Percentiles rank a stretch among this genome's conserved stretches.
Conservation (phyloP, 768 basidiomycete genomes). For the Crepidotus variabilis region DNA sequence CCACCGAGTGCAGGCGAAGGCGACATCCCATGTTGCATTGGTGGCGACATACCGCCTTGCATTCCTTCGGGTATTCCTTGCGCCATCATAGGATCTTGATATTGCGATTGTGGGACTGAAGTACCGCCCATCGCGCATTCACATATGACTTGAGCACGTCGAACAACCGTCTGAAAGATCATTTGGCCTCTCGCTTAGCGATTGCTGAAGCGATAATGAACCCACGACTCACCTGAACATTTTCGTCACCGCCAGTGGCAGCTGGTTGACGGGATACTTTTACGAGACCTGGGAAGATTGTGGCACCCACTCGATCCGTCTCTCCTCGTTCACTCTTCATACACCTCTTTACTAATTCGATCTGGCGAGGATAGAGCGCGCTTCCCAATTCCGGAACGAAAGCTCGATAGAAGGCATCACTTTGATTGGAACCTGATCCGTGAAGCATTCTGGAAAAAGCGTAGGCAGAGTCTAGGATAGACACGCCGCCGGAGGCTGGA, state of each 20-base stretch:
- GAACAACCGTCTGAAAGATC: slow-evolving; percentile 57
- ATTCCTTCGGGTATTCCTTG: slow-evolving; percentile 3
- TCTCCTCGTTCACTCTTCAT: slow-evolving; percentile 72
- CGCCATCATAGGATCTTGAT: slow-evolving; percentile 9
- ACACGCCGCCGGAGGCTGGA: slow-evolving; percentile 41
- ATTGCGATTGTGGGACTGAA: slow-evolving; percentile 15
- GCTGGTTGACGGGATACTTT: slow-evolving; percentile 56
- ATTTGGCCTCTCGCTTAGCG: not conserved
- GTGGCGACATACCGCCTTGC: slow-evolving; percentile 8
- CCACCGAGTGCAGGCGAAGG: slow-evolving; percentile 4
- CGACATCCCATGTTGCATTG: not conserved
- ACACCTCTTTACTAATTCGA: slow-evolving; percentile 84
- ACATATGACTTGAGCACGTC: slow-evolving; percentile 84
- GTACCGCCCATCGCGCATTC: slow-evolving; percentile 65
- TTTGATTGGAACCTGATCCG: slow-evolving; percentile 53
- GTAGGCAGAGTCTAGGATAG: slow-evolving; percentile 72
- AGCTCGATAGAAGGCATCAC: slow-evolving; percentile 80
- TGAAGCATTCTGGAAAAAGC: slow-evolving; percentile 86
- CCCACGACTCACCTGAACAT: slow-evolving; percentile 39
- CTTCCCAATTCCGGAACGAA: slow-evolving; percentile 84
- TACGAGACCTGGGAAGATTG: slow-evolving; percentile 85
- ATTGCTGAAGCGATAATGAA: slow-evolving; percentile 8
- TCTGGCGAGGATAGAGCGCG: slow-evolving; percentile 69
- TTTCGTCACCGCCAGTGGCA: slow-evolving; percentile 39
- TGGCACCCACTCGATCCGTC: slow-evolving; percentile 72